Base-by-base conservation (phyloP, 2,329 filamentous ascomycete species). In the Metarhizium robertsii region DNA sequence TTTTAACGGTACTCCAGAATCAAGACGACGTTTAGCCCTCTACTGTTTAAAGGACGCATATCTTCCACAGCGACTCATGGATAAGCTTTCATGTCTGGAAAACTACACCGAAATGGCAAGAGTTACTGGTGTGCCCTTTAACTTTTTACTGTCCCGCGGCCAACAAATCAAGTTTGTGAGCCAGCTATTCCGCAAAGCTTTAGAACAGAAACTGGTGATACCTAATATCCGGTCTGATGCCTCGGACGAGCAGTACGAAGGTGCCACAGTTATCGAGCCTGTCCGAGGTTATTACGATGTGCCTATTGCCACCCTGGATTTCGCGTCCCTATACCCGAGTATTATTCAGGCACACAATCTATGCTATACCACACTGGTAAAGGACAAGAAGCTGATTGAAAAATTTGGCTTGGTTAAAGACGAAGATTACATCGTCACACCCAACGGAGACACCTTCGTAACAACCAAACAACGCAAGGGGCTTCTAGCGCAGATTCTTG, bases 91-190 rank as follows among this genome's bases (percentile, higher is more conserved):
- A 67, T 97, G 94, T 72, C 78, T 99, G n/a, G 88, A 96, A 72
- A 99, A 99, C 69, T 97, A 97, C 66, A 97, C 94, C 0, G 94
- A 99, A 73, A 99, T 99, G 94, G 92, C 94, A 56, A 94, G 94
- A 83, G 94, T 99, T 72, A 99, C 95, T 30, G 94, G 94, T 64
- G 92, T 99, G 4, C 94, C 94, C 0, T 99, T 99, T 77, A 97
- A 96, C 67, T 95, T 87, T 66, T 79, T 99, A 48, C 80, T 99
- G 2, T 85, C 94, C 29, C 85, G 92, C 66, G 94, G 94, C 48
- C 94, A 99, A 69, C 95, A 99, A 71, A 86, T 99, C 68, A 96
- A 96, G 66, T 99, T 99, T 73, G 83, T 99, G 73, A 97, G 92
- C 69, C 94, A 99, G 68, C 78, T 99, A 16, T 99, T 95, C 79